These are phyloP conservation scores for Aspergillus sp. DNA, from an alignment of 2,329 filamentous ascomycete species.

Conservation along the genomic window DNA sequence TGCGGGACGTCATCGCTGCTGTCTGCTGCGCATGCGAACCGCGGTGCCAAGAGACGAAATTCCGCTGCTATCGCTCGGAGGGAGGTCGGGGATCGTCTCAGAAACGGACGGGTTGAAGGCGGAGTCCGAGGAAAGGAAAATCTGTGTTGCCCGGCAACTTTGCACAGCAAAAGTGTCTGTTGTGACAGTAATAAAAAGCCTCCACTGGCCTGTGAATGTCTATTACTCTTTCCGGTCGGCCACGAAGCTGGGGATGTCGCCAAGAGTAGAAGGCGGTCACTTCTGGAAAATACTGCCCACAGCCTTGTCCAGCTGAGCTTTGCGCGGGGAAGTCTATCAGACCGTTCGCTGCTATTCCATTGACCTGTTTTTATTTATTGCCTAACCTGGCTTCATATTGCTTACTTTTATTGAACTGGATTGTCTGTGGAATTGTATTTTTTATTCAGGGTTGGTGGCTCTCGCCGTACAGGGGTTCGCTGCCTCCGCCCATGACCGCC, in stretches of 20 bases:
- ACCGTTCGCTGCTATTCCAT: not conserved
- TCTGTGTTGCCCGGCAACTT: slow-evolving; percentile 10
- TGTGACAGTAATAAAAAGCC: slow-evolving; percentile 9
- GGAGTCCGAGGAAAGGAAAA: not conserved
- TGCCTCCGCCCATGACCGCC: not conserved
- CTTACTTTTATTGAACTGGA: not conserved
- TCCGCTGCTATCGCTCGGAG: slow-evolving; percentile 15
- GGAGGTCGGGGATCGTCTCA: slow-evolving; percentile 3
- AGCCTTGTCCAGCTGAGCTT: not conserved
- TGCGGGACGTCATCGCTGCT: slow-evolving; percentile 80
- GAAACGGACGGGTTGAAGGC: not conserved
- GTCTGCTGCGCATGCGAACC: slow-evolving; percentile 25
- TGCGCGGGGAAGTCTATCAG: slow-evolving; percentile 2
- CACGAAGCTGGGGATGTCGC: slow-evolving; percentile 14
- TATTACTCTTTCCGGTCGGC: slow-evolving; percentile 16
- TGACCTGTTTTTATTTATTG: not conserved
- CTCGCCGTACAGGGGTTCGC: not conserved
- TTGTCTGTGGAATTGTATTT: not conserved
- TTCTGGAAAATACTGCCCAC: not conserved
- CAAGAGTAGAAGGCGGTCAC: slow-evolving; percentile 14
- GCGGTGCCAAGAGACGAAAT: slow-evolving; percentile 21
- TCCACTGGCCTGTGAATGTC: slow-evolving; percentile 13
- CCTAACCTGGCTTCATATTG: not conserved
- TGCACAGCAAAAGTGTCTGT: slow-evolving; percentile 8
- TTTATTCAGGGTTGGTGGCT: not conserved